These are phyloP conservation scores for Pestalotiopsis sp. DNA, from an alignment of 2,329 filamentous ascomycete species.

Conservation along the genomic window DNA sequence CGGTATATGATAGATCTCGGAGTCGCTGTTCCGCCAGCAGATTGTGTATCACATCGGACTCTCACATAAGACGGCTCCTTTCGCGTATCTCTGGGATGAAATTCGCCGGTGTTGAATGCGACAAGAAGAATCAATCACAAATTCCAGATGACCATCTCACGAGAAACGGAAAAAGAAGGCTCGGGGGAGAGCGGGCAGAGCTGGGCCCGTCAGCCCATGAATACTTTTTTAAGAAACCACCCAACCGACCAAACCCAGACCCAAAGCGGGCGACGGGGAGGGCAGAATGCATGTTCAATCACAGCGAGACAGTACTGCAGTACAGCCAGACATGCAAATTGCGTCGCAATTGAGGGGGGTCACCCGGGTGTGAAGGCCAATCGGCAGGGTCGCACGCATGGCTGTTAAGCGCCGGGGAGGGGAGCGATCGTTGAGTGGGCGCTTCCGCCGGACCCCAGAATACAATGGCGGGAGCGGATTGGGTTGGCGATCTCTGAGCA, in stretches of 20 bases:
- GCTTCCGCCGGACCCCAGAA: conserved; percentile 4
- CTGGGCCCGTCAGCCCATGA: conserved; percentile 1
- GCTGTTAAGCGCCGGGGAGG: conserved; percentile 9
- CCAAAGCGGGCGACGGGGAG: not conserved
- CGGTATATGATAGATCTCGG: not conserved
- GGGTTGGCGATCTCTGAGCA: not conserved
- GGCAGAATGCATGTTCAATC: conserved; percentile 8
- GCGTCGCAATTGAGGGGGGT: not conserved
- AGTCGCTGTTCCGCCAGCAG: conserved; percentile 3
- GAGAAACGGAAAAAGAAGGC: not conserved
- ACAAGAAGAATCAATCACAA: not conserved
- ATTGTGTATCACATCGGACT: conserved; percentile 5
- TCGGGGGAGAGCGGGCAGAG: not conserved
- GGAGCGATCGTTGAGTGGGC: not conserved
- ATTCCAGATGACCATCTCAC: not conserved
- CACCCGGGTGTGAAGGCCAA: not conserved
- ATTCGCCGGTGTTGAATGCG: not conserved
- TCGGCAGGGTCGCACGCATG: conserved; percentile 7
- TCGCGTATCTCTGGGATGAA: not conserved
- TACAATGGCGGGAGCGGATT: conserved; percentile 7
- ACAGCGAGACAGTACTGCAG: not conserved
- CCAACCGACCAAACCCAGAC: not conserved
- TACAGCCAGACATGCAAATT: not conserved
- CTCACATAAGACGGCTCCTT: not conserved
- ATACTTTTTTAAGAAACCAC: conserved; percentile 5